Evolutionary conservation across 2,329 filamentous ascomycete genomes (phyloP), one percentile per base, ranked within the genome.

Genomic region (Fusarium setosum): DNA sequence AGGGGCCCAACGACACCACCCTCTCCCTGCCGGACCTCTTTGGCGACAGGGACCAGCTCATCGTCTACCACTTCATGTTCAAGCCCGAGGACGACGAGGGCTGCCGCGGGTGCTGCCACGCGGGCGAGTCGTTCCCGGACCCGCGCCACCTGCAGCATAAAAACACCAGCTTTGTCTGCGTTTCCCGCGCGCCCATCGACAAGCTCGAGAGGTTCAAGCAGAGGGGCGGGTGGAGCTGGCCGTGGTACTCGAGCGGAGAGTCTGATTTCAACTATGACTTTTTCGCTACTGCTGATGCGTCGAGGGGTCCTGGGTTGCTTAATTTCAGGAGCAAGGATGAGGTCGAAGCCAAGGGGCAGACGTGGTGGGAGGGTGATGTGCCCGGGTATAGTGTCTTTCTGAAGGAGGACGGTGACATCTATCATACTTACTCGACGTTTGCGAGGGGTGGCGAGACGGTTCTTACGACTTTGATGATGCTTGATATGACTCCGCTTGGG

Each of bases 41-140:
- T 49, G 68, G 68, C 6, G 71, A 68, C 49, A 73, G 73, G 24
- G 71, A 75, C 24, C 75, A 80, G 53, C 73, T 82, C 56, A 73
- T 81, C 41, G 59, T 83, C 32, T 82, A 82, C 64, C 80, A 83
- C 69, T 83, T 82, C 74, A 83, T 83, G 81, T 80, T 82, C 55
- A 69, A 63, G 1, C 77, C 79, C 3, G 63, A 71, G 4, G 67
- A 74, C 2, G 71, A 76, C 4, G 56, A 66, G 6, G 80, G 74
- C 23, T 83, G 80, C 56, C 59, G 69, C 15, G 79, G 77, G 6
- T 83, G 79, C 65, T 74, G 74, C 8, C 76, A 80, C 42, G 63
- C 76, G 15, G 75, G 73, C 32, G 80, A 83, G 32, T 73, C 77
- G 40, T 68, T 82, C 15, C 79, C 80, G 0, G 71, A 75, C 23